Percentiles rank a stretch among this genome's conserved stretches.
Evolutionary conservation across 257 asterid genomes (phyloP).

Genomic region (Rhazya stricta): DNA sequence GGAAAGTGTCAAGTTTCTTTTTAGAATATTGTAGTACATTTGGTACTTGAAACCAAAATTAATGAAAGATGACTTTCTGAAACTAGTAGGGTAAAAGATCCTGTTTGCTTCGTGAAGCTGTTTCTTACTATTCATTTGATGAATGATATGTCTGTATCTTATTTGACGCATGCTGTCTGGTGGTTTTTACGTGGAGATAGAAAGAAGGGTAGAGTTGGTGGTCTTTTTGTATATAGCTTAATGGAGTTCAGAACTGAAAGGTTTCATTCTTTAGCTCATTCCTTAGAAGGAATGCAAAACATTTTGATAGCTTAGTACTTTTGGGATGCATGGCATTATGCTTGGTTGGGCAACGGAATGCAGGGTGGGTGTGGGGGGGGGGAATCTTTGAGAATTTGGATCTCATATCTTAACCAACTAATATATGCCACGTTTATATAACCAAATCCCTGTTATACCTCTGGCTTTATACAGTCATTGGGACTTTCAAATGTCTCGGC

Average conservation of each 20-base stretch:
- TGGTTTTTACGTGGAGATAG: background rate
- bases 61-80: background rate
- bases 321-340: background rate
- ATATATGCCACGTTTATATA: too few species aligned
- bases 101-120: background rate
- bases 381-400: background rate
- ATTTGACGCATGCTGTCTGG: background rate
- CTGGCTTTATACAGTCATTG: background rate
- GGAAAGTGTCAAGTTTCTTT: background rate
- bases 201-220: background rate
- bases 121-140: background rate
- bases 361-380: background rate
- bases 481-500: background rate
- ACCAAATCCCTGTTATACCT: too few species aligned
- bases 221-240: background rate
- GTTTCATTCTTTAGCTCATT: background rate
- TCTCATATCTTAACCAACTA: background rate
- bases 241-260: background rate
- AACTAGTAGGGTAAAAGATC: background rate
- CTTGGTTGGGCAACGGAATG: background rate
- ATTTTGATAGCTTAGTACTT: background rate
- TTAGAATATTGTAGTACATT: background rate
- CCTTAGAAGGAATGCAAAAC: background rate
- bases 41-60: background rate
- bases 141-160: background rate